A percentile compares a stretch with the other conserved stretches of the same genome.
phyloP scores from a whole-genome alignment of 208 protist genomes.

The Crithidia sp. region DNA sequence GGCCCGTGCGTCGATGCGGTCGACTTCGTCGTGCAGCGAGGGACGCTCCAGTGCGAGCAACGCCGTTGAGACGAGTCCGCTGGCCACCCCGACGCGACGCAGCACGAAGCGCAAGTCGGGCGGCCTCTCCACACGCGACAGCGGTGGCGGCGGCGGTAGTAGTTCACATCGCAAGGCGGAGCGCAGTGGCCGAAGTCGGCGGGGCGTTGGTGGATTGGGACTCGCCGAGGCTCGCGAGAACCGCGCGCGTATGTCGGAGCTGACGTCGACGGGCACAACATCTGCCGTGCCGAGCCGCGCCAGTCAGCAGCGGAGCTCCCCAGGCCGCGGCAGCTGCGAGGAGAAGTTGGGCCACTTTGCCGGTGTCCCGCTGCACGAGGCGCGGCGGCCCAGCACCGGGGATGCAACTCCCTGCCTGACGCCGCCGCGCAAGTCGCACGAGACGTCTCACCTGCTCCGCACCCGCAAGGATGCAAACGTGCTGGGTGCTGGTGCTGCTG shows the following conservation, averaged over 20 bases:
- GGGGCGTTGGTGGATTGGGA: conserved; percentile 17
- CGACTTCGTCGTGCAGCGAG: conserved; percentile 20
- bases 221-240: conserved; percentile 37
- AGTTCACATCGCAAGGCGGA: conserved; percentile 2
- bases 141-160: conserved; percentile 1
- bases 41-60: conserved; percentile 2
- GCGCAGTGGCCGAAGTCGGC: conserved; percentile 10
- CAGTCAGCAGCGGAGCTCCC: conserved; percentile 23
- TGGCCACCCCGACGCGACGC: conserved; percentile 6
- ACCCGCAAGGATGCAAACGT: conserved; percentile 11
- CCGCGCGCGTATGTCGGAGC: conserved; percentile 29
- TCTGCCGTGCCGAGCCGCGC: not conserved
- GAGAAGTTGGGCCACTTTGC: not conserved
- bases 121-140: conserved; percentile 4
- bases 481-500: not conserved
- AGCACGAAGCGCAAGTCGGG: conserved; percentile 9
- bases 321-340: conserved; percentile 25
- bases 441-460: conserved; percentile 4
- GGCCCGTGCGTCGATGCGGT: conserved; percentile 10
- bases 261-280: conserved; percentile 8
- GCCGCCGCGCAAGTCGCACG: conserved; percentile 16
- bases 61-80: conserved; percentile 6
- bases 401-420: not conserved
- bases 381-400: conserved; percentile 9
- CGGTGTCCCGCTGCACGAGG: not conserved